Base-by-base conservation (phyloP, 768 basidiomycete species). In the Botryobasidium botryosum region DNA sequence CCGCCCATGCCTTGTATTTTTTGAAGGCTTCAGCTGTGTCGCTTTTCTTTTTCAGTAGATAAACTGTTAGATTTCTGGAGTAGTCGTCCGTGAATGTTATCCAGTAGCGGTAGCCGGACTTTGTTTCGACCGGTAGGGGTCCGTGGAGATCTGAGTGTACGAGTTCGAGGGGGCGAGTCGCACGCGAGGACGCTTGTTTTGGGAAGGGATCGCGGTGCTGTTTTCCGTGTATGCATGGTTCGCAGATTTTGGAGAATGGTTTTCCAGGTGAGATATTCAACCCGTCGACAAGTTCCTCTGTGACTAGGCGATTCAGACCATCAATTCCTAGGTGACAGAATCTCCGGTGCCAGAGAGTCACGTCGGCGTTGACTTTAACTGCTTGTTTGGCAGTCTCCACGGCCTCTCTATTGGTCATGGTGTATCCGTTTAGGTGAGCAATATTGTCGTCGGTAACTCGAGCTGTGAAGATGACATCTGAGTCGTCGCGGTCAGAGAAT, bases 1-100 rank as follows among this genome's bases (percentile, higher is more conserved):
- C 63, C 3, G 56, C 61, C 27, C 45, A 52, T 1, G 59, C 59
- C 49, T 64, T 63, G 59, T 46, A 65, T 6, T 21, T 13, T 46
- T 59, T 55, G 51, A 67, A 61, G 1, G 53, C 18, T 12, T 5
- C 41, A 29, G 48, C 46, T 15, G 45, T 36, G 27, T 48, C 46
- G 12, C 32, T 44, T 32, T 48, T 48, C 8, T 3, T 13, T 21
- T 37, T 32, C 20, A 48, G 42, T n/a, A 26, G 27, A 24, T 43
- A 47, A 41, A 33, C 42, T 5, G 36, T 8, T 3, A 4, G 17
- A 24, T 25, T 24, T 4, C 28, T 26, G 3, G 46, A 35, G 25
- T 20, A 17, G 23, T 35, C 39, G 27, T 50, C 48, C 28, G 40
- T 50, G 31, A 50, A 47, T 12, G 32, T 8, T 27, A 50, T 17